Conservation (phyloP, 257 asterid species). For the Solanum tarapatanum region DNA sequence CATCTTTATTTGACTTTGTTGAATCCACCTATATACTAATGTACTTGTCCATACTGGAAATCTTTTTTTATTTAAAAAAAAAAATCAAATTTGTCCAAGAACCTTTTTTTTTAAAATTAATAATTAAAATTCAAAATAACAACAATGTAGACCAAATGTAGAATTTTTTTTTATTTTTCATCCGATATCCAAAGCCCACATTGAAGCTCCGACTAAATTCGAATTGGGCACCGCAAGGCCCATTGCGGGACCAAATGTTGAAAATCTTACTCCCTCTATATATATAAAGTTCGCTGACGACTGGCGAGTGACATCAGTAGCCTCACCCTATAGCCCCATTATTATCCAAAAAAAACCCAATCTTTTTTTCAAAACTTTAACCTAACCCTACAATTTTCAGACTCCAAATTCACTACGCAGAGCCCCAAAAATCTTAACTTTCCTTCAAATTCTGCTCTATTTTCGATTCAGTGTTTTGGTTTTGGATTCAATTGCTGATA, state of each 20-base stretch:
- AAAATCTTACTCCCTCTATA: background rate
- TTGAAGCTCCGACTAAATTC: fast-evolving
- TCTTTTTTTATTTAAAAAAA: too few relatives aligned
- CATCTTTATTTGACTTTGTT: too few relatives aligned
- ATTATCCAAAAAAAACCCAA: background rate
- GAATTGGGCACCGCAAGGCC: fast-evolving
- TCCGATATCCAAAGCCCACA: fast-evolving
- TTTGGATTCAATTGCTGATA: background rate
- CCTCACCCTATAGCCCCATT: background rate
- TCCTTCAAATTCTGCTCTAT: background rate
- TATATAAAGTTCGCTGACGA: background rate
- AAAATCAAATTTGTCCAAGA: too few relatives aligned
- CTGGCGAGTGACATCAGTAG: background rate
- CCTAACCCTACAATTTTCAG: background rate
- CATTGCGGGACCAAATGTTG: background rate
- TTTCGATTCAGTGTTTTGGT: background rate
- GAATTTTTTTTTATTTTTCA: too few relatives aligned
- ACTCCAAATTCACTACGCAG: background rate
- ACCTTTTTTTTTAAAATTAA: too few relatives aligned
- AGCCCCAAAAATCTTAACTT: background rate
- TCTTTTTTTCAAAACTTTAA: background rate
- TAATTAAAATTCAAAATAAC: background rate
- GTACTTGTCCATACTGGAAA: too few relatives aligned
- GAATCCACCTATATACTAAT: too few relatives aligned
- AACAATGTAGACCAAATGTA: background rate